Percentiles rank a stretch among this genome's conserved stretches.
These are phyloP conservation scores for Lathyrus aphaca DNA, from an alignment of 306 rosid species.

Conservation along the genomic window DNA sequence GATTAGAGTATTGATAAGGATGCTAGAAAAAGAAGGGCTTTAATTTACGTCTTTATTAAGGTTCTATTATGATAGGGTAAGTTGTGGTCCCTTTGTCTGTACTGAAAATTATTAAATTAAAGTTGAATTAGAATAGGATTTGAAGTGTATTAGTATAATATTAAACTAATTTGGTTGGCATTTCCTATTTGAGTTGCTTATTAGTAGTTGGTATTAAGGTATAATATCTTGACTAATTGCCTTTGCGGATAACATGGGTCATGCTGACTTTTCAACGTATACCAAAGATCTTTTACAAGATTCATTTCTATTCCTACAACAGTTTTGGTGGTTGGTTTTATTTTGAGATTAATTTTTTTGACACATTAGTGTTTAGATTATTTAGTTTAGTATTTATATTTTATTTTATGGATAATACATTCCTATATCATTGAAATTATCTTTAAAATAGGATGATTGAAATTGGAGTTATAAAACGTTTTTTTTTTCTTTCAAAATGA, in stretches of 20 bases:
- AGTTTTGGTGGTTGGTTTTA: neutral
- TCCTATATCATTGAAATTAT: too few species aligned
- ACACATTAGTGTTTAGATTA: too few species aligned
- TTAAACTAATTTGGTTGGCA: conserved; percentile 17
- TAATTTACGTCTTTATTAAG: conserved; percentile 31
- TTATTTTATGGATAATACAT: too few species aligned
- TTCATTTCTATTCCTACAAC: neutral
- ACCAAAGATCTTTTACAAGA: neutral
- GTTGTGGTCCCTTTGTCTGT: conserved; percentile 31
- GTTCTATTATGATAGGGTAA: conserved; percentile 15
- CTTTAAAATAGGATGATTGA: too few species aligned
- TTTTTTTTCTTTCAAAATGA: too few species aligned
- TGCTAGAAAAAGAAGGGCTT: neutral
- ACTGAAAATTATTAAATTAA: conserved; percentile 4
- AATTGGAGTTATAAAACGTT: too few species aligned
- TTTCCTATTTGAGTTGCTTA: conserved; percentile 11
- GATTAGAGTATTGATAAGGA: conserved; percentile 24
- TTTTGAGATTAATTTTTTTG: too few species aligned
- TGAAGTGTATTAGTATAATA: conserved; percentile 7
- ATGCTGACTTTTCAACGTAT: conserved; percentile 4
- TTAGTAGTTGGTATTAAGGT: neutral
- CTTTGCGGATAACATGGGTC: conserved; percentile 30
- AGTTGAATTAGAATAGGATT: conserved; percentile 8
- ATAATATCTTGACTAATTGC: conserved; percentile 29
- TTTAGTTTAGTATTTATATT: too few species aligned